Conservation (phyloP, 2,329 filamentous ascomycete genomes). For the Cladophialophora bantiana region DNA sequence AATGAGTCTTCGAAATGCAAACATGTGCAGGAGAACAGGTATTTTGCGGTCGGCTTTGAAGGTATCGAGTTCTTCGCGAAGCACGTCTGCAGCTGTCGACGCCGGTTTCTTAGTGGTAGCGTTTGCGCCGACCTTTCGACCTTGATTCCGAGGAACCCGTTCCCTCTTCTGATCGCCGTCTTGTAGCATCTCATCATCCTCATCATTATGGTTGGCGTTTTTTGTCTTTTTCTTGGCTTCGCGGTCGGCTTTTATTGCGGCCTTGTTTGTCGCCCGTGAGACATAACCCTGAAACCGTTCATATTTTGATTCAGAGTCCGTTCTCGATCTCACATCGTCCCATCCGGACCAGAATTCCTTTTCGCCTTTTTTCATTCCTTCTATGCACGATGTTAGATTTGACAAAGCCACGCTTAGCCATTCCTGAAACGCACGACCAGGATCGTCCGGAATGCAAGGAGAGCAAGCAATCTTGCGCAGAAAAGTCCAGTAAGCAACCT, state of each 20-base stretch:
- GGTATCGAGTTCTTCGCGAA: constrained; percentile 10
- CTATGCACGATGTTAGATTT: constrained; percentile 44
- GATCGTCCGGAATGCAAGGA: constrained; percentile 49
- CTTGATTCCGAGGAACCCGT: neutral
- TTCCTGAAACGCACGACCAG: constrained; percentile 58
- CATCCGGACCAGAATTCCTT: constrained; percentile 28
- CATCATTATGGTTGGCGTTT: neutral
- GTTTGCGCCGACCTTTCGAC: neutral
- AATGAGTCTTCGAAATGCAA: constrained; percentile 66
- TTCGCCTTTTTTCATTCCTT: constrained; percentile 4
- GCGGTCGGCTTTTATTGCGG: neutral
- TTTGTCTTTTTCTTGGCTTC: constrained; percentile 5
- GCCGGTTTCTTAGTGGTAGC: neutral
- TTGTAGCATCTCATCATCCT: neutral
- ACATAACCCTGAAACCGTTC: constrained; percentile 26
- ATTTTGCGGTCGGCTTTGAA: constrained; percentile 37
- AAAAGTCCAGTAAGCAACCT: constrained; percentile 56
- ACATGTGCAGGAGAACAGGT: constrained; percentile 62
- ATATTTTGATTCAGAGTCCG: neutral
- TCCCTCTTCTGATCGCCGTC: neutral
- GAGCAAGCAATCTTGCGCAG: constrained; percentile 60
- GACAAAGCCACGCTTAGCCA: constrained; percentile 60
- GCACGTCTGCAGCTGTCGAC: neutral
- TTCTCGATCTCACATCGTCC: constrained; percentile 19
- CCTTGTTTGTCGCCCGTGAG: constrained; percentile 9